Base-by-base conservation (phyloP, 2,329 filamentous ascomycete genomes). In the Botrytis paeoniae region DNA sequence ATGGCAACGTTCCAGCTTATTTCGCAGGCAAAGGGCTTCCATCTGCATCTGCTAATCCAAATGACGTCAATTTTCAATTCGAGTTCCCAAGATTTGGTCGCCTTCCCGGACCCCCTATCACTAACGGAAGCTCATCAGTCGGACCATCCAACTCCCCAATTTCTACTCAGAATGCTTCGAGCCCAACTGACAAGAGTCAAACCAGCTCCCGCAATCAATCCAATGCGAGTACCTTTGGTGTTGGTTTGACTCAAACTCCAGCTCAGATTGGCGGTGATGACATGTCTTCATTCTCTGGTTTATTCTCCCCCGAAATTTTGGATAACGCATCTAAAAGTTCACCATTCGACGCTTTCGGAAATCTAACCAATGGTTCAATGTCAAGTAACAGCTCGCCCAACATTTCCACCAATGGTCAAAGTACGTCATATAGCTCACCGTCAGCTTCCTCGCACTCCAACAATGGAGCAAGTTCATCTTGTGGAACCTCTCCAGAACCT, bases 21-120 rank as follows among this genome's bases (percentile, higher is more conserved):
- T 73, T 80, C 48, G 73, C 85, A 85, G 45, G 81, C 81, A 79
- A 82, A 84, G 73, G 82, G 79, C 85, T 87, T 79, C 84, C 86
- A 78, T 81, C 85, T 35, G 85, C 85, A 18, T 39, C 69, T 10
- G 81, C 89, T 75, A 91, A 89, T 77, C 84, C 91, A 71, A 89
- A 86, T 78, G 92, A 92, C 75, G 91, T 92, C 81, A 94, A 92
- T 81, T 98, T 98, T 80, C 91, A 95, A 77, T 98, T 99, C 78
- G 95, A 98, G 77, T 98, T 98, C 76, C 95, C 96, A 76, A 95
- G 93, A 80, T 98, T 99, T 79, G 96, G 96, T 64, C 88, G 90
- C 74, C 87, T 97, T 39, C 87, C 88, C 59, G 77, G 87, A 8
- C 84, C 85, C 78, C 72, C 76, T 5, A 54, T 74, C 39, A 73